A percentile compares a stretch with the other conserved stretches of the same genome.
Conservation (phyloP, 2,329 filamentous ascomycete species). For the Botryosphaeria agaves region DNA sequence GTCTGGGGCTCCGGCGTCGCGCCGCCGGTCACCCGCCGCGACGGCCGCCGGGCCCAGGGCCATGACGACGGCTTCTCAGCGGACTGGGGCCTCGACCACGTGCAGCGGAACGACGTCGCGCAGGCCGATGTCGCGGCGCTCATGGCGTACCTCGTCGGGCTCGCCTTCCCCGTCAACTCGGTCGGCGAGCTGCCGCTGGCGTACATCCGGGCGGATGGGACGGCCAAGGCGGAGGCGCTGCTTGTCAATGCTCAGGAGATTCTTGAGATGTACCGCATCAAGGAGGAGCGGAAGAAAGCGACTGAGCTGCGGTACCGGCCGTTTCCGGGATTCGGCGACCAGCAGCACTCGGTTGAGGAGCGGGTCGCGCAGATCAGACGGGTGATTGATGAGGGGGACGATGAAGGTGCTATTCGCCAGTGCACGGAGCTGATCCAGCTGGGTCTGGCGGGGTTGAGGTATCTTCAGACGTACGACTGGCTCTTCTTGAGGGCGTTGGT, state of each 20-base stretch:
- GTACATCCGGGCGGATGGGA: constrained; percentile 54
- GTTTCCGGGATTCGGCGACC: constrained; percentile 50
- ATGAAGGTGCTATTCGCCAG: constrained; percentile 63
- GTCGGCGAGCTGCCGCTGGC: constrained; percentile 81
- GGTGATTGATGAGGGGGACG: constrained; percentile 47
- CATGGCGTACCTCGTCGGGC: constrained; percentile 81
- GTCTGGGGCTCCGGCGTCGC: constrained; percentile 88
- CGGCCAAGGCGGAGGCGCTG: constrained; percentile 69
- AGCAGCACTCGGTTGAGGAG: constrained; percentile 43
- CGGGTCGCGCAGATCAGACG: constrained; percentile 50
- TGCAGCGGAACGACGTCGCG: constrained; percentile 76
- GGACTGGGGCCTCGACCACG: constrained; percentile 68
- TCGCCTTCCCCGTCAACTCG: constrained; percentile 89
- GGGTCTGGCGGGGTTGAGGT: constrained; percentile 68
- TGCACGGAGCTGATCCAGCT: constrained; percentile 61
- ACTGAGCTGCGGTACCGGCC: constrained; percentile 63
- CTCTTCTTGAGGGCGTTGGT: constrained; percentile 80
- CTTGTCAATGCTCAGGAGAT: constrained; percentile 75
- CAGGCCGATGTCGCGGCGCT: constrained; percentile 90
- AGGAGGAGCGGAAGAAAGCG: constrained; percentile 67
- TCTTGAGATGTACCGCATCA: constrained; percentile 89
- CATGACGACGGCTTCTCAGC: constrained; percentile 78
- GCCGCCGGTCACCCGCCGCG: constrained; percentile 41
- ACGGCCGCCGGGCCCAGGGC: constrained; percentile 46
- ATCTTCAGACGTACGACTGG: constrained; percentile 98